Percentiles rank a stretch among this genome's conserved stretches.
Evolutionary conservation across 2,329 filamentous ascomycete genomes (phyloP).

Genomic region (Rutstroemia sp.): DNA sequence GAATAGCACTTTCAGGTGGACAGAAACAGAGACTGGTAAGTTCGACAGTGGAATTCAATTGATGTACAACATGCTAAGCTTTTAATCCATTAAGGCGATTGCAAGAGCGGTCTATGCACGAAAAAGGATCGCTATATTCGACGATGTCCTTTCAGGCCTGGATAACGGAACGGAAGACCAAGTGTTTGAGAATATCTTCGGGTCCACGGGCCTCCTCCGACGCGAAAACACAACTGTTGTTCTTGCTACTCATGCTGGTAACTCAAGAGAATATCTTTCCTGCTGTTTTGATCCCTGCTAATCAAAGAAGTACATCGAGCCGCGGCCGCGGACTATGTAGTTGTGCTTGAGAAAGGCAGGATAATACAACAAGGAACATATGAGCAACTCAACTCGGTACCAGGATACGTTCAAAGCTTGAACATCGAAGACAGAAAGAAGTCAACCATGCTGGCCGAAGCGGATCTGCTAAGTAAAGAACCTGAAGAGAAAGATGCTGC

Average conservation of each 20-base stretch:
- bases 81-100: slow-evolving; percentile 31
- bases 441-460: neutral
- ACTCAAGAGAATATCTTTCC: too few species aligned
- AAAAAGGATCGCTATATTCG: slow-evolving; percentile 16
- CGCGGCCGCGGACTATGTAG: slow-evolving; percentile 34
- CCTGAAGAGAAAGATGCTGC: neutral
- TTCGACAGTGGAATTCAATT: neutral
- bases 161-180: slow-evolving; percentile 17
- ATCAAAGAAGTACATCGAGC: slow-evolving; percentile 29
- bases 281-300: too few species aligned
- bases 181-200: slow-evolving; percentile 14
- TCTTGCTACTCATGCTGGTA: slow-evolving; percentile 19
- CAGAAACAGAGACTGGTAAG: slow-evolving; percentile 19
- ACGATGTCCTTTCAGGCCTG: slow-evolving; percentile 22
- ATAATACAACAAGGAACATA: slow-evolving; percentile 31
- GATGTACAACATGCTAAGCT: neutral
- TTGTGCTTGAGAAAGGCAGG: slow-evolving; percentile 28
- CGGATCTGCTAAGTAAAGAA: neutral
- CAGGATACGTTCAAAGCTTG: neutral
- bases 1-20: slow-evolving; percentile 27
- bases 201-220: slow-evolving; percentile 11
- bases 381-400: slow-evolving; percentile 6
- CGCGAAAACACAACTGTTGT: slow-evolving; percentile 30
- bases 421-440: neutral
- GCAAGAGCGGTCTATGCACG: slow-evolving; percentile 19